Base-by-base conservation (phyloP, 2,329 filamentous ascomycete genomes). In the Lecanicillium sp. region DNA sequence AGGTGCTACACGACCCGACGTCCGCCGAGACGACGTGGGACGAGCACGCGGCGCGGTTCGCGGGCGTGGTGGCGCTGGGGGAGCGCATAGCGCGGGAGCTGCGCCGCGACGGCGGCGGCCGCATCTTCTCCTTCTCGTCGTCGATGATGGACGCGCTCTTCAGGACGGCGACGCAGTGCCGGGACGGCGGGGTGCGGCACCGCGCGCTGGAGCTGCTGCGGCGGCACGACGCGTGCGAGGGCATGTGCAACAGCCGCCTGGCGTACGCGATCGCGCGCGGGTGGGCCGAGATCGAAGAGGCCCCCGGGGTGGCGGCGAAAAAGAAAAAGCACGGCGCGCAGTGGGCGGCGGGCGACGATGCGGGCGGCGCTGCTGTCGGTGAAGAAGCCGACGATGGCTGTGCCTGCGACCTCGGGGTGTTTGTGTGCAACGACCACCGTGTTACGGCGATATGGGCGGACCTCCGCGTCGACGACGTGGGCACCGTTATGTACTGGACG, bases 101-200 rank as follows among this genome's bases (percentile, higher is more conserved):
- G 24, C 21, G 15, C 2, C 5, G 30, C 9, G 23, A 23, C 5
- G 33, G n/a, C 3, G n/a, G 7, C 12, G 43, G 33, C 12, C 32
- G 43, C 4, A 33, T 45, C 6, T 45, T 45, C 14, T 37, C 43
- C 7, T 45, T 37, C 33, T 45, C 43, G 12, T 45, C 43, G 11
- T 45, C 43, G n/a, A 37, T 45, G 35, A 30, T 45, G 23, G 43
- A 45, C 11, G 43, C 15, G 4, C 7, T 37, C 2, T 36, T 37
- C 7, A 2, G 15, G 43, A 38, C 26, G 10, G 32, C 33, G 8
- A 29, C 15, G 15, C 19, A 15, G 3, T 45, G 43, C 33, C 43
- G 43, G 11, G 33, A 38, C 23, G 7, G 15, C 24, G 24, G 2
- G 3, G 5, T 45, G 3, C 43, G 43, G 6, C 33, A 23, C 33